Percentiles rank a stretch among this genome's conserved stretches.
These are phyloP conservation scores for Blastobotrys peoriensis DNA, from an alignment of 805 yeast species.

Conservation along the genomic window DNA sequence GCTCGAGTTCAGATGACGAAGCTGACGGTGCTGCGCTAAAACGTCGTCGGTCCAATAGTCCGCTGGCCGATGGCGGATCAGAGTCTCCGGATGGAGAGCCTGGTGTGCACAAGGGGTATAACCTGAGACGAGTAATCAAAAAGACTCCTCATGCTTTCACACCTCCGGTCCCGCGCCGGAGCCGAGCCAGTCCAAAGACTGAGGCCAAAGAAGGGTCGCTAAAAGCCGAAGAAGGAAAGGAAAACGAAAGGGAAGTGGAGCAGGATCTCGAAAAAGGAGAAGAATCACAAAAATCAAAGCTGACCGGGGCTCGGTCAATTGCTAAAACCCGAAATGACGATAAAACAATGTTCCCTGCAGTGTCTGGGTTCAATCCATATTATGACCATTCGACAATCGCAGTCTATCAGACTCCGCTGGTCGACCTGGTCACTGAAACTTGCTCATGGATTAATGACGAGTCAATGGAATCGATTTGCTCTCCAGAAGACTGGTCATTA, in stretches of 20 bases:
- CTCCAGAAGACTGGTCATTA: conserved; percentile 24
- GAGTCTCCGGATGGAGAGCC: neutral
- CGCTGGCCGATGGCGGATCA: neutral
- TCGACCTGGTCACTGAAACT: conserved; percentile 7
- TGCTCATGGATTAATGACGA: conserved; percentile 13
- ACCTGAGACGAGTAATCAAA: conserved; percentile 18
- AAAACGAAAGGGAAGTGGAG: neutral
- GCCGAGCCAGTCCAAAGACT: neutral
- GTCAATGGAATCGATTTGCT: conserved; percentile 15
- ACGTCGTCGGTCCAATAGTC: conserved; percentile 2
- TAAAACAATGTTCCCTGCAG: neutral
- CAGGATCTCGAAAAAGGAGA: neutral
- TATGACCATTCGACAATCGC: conserved; percentile 21
- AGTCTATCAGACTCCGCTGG: conserved; percentile 15
- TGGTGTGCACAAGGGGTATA: conserved; percentile 7
- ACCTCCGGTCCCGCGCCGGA: conserved; percentile 13
- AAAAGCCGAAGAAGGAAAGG: conserved; percentile 2
- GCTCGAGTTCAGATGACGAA: neutral
- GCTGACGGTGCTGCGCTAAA: neutral
- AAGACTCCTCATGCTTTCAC: conserved; percentile 19
- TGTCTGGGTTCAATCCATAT: conserved; percentile 21
- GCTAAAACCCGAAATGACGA: neutral
- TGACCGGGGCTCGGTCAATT: neutral
- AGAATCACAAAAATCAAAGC: conserved; percentile 4
- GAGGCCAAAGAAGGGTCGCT: neutral